phyloP scores from a whole-genome alignment of 1,139 yeast species.

The Kodamaea ohmeri region DNA sequence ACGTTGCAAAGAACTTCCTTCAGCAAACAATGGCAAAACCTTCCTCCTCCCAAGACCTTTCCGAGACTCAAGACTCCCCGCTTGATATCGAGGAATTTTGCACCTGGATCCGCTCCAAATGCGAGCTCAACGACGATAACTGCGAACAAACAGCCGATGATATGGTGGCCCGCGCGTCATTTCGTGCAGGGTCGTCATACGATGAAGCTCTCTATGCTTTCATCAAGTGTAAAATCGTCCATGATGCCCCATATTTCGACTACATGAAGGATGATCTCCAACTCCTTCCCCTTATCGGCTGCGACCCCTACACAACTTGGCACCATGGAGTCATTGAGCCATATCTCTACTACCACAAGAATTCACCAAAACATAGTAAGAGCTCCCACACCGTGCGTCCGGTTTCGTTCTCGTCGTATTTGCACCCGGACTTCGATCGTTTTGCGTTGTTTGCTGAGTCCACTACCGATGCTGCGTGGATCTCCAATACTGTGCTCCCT shows the following conservation, averaged over 20 bases:
- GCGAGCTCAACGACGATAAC: not conserved
- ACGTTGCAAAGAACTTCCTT: conserved; percentile 7
- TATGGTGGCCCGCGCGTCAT: conserved; percentile 9
- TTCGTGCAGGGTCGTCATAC: conserved; percentile 3
- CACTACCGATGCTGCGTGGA: conserved; percentile 25
- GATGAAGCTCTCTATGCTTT: conserved; percentile 20
- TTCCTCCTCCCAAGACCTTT: too few species aligned
- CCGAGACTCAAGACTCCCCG: conserved; percentile 12
- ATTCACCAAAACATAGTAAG: too few species aligned
- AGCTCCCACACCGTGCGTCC: conserved; percentile 1
- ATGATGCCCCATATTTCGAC: conserved; percentile 22
- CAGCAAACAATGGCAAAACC: not conserved
- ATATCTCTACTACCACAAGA: conserved; percentile 26
- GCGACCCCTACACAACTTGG: conserved; percentile 29
- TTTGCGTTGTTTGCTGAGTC: conserved; percentile 10
- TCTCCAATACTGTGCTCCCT: conserved; percentile 33
- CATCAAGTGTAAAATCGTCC: conserved; percentile 24
- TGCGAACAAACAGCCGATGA: conserved; percentile 19
- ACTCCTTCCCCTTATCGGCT: conserved; percentile 4
- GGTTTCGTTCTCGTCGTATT: conserved; percentile 6
- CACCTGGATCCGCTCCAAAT: conserved; percentile 14
- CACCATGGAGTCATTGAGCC: conserved; percentile 28
- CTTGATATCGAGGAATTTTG: conserved; percentile 26
- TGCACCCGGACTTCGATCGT: conserved; percentile 7
- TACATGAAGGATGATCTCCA: conserved; percentile 11